These are phyloP conservation scores for Phytophthora sojae DNA, from an alignment of 352 stramenopile genomes.

Conservation along the genomic window DNA sequence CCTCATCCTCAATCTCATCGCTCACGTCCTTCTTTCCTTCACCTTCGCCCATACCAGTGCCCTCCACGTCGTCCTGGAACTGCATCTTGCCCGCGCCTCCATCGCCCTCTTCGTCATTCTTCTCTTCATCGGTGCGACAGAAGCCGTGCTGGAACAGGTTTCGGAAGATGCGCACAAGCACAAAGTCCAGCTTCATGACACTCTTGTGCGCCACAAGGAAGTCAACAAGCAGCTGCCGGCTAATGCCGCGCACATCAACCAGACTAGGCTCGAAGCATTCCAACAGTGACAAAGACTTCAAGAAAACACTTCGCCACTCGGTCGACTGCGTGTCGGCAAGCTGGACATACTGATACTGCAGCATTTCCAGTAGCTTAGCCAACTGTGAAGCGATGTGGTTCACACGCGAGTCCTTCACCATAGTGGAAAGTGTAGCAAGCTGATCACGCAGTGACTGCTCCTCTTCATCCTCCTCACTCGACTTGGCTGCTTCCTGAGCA, in stretches of 20 bases:
- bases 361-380: constrained; percentile 45
- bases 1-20: constrained; percentile 99
- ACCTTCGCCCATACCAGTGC: constrained; percentile 99
- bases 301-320: constrained; percentile 46
- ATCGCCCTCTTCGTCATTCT: constrained; percentile 90
- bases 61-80: constrained; percentile 98
- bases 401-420: constrained; percentile 77
- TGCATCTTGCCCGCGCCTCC: constrained; percentile 91
- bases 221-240: constrained; percentile 80
- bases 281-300: constrained; percentile 58
- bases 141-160: constrained; percentile 97
- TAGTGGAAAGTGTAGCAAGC: constrained; percentile 50
- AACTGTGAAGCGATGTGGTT: constrained; percentile 77
- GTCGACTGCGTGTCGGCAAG: constrained; percentile 36
- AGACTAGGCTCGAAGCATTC: constrained; percentile 71
- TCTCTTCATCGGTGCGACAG: constrained; percentile 90
- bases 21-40: constrained; percentile 99
- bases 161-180: constrained; percentile 96
- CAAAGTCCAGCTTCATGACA: constrained; percentile 95
- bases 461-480: constrained; percentile 21
- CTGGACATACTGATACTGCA: constrained; percentile 61
- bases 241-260: constrained; percentile 76
- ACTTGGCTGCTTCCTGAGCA: neutral
- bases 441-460: constrained; percentile 57
- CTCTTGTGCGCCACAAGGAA: constrained; percentile 89